phyloP scores from a whole-genome alignment of 257 asterid species.

The Linaria vulgaris region DNA sequence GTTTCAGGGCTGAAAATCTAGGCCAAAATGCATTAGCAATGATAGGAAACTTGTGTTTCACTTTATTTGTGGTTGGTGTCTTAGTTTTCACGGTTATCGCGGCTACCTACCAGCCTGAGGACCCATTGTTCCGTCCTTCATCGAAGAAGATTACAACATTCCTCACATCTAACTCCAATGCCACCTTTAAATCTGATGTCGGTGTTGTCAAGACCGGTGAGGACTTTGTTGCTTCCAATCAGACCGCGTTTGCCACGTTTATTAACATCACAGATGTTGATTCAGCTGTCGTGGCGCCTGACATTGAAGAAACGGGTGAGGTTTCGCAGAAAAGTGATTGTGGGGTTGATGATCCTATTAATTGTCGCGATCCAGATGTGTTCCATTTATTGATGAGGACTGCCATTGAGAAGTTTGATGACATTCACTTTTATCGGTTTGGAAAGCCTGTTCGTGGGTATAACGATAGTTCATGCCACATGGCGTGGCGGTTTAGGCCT shows the following conservation, averaged over 20 bases:
- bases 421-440: constrained; percentile 74
- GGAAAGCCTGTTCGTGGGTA: constrained; percentile 82
- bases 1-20: constrained; percentile 75
- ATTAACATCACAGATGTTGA: constrained; percentile 86
- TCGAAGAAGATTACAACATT: constrained; percentile 75
- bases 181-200: constrained; percentile 73
- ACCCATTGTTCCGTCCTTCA: constrained; percentile 87
- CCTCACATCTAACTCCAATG: constrained; percentile 77
- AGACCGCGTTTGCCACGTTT: constrained; percentile 64
- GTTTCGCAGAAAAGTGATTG: constrained; percentile 39
- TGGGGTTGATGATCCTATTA: constrained; percentile 54
- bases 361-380: constrained; percentile 80
- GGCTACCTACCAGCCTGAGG: constrained; percentile 91
- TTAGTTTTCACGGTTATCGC: constrained; percentile 84
- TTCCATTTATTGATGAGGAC: constrained; percentile 83
- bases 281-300: constrained; percentile 18
- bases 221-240: constrained; percentile 76
- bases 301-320: constrained; percentile 2
- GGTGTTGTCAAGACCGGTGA: constrained; percentile 88
- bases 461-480: constrained; percentile 68
- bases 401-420: constrained; percentile 76
- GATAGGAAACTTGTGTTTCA: constrained; percentile 81
- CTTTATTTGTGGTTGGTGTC: constrained; percentile 74
- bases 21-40: constrained; percentile 75
- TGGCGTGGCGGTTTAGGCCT: constrained; percentile 99